Base-by-base conservation (phyloP, 2,329 filamentous ascomycete genomes). In the Neofusicoccum parvum region DNA sequence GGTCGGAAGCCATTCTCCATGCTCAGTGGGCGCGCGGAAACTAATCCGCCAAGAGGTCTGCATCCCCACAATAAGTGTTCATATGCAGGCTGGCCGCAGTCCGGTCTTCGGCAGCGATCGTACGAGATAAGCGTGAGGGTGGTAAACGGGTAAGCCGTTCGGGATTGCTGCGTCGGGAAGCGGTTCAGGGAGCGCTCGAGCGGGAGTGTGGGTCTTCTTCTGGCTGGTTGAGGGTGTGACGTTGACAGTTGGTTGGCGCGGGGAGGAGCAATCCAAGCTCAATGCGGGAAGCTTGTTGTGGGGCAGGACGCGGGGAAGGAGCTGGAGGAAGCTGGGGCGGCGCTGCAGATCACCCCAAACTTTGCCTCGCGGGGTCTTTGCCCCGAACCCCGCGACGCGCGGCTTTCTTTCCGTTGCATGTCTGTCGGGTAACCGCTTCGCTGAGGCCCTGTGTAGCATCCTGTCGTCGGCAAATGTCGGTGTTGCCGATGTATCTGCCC, bases 211-310 rank as follows among this genome's bases (percentile, higher is more conserved):
- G 48, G 12, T 51, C 23, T n/a, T 34, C 2, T 32, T 32, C 27
- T 32, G 27, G 5, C 27, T 1, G 23, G 15, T 36, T 51, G 48
- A 14, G 34, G 17, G 27, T 6, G 41, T 59, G 39, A 48, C 56
- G 56, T 60, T 60, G 20, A 20, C 20, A 27, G 9, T 20, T 37
- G 34, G 11, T 10, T 32, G 9, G 17, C 20, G 50, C n/a, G 53
- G 39, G 23, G 14, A 54, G n/a, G 53, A 5, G 5, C 17, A n/a
- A 27, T n/a, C 53, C 53, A 58, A 58, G 53, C 53, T 54, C 36
- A 20, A 54, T 23, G 51, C 51, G 51, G 39, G 23, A 58, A 56
- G 51, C 51, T 56, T 56, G 51, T 56, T 56, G 51, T 56, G 51
- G 51, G 36, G 51, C 51, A 45, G 14, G 41, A 48, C 56, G 56